Base-by-base conservation (phyloP, 2,329 filamentous ascomycete species). In the Ciborinia camelliae region DNA sequence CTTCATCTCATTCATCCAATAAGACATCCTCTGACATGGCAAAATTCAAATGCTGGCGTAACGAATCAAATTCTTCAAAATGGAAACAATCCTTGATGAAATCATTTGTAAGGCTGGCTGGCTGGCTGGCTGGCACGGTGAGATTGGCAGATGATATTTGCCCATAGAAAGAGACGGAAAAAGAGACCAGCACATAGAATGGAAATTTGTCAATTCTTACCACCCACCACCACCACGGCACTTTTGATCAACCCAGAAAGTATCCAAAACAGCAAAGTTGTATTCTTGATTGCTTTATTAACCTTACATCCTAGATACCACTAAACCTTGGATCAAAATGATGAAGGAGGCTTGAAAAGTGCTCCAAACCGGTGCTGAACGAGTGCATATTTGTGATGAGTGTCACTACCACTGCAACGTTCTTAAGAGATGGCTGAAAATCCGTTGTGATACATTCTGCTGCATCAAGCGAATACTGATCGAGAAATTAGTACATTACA, bases 401-500 rank as follows among this genome's bases (percentile, higher is more conserved):
- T 63, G 52, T 63, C 61, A 63, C 61, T 48, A 23, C 52, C 61
- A 63, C 61, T 48, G 30, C 52, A 58, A 63, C 30, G 20, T 30
- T 62, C 55, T 58, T 23, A 8, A 63, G 61, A 63, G 52, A 63
- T 63, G 61, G 61, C 61, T 63, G 61, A 63, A 63, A 45, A 35
- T 26, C 32, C 28, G 1, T 45, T 30, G 61, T 63, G 32, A 58
- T 35, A 63, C 39, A 50, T 41, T 58, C 23, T 41, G 61, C 35
- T 39, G 26, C 51, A 63, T 51, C 61, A 48, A 57, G 52, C 60
- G 30, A 55, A 55, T 53, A 55, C 37, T 58, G 50, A 63, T 63
- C 23, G 30, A 48, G 41, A 63, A 39, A 10, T 15, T 12, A 58
- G 32, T 48, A 30, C 52, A 50, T 58, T 58, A 58, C 52, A 20